Evolutionary conservation across 805 yeast genomes (phyloP), one percentile per base, ranked within the genome.

Genomic region (Starmerella scarabaei): DNA sequence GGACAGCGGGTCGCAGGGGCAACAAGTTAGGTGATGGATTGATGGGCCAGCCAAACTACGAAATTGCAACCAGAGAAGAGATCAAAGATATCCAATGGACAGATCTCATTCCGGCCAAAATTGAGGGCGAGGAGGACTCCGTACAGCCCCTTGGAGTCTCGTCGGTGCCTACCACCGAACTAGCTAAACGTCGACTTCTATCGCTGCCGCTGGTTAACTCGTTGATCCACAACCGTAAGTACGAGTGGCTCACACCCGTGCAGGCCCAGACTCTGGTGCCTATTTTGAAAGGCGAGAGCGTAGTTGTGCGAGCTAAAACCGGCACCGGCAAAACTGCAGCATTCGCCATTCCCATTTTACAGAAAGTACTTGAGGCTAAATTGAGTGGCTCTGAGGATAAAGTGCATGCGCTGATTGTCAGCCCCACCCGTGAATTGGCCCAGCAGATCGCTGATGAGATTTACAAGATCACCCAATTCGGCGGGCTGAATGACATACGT

Each of bases 281-380:
- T 0, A 82, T 91, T 48, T 93, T 88, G 57, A 62, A 93, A 26
- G 58, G 66, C 15, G 61, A 64, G 24, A 86, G 88, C 48, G 66
- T 83, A 32, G 83, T 85, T 18, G 85, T 84, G 29, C 69, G 93
- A 53, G 95, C 96, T 21, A 83, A 83, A 58, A 85, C 96, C 3
- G 96, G 96, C 57, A 85, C 96, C 2, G 96, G 96, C 54, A 85
- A 85, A 59, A 85, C 96, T 0, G 73, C 81, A 47, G 93, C 95
- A 0, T 85, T 83, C 58, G 78, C 86, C 44, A 65, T 86, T 32
- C 95, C 95, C 2, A 63, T 81, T 11, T 62, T 83, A 34, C 80
- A 83, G 54, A 69, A 72, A 34, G 61, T 69, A 43, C 48, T 64
- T 54, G 61, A 63, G 54, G 48, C 63, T 49, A 54, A 57, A 4